Conservation (phyloP, 2,329 filamentous ascomycete genomes). For the Apiospora hydei region DNA sequence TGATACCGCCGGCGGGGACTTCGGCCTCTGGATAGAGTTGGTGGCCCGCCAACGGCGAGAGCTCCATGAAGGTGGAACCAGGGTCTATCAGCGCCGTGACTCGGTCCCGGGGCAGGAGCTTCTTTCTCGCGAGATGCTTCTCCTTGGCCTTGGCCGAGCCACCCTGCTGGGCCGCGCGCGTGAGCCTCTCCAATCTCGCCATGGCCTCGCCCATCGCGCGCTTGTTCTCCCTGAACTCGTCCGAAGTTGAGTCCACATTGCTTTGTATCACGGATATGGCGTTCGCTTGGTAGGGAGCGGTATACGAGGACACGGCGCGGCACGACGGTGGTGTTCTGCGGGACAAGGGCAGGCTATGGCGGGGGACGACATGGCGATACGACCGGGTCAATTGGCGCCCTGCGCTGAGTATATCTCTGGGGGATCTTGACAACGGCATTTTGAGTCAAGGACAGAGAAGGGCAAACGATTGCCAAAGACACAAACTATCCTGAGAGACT, state of each 20-base stretch:
- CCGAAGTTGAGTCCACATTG: constrained; percentile 76
- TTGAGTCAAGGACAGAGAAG: constrained; percentile 28
- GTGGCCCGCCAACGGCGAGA: constrained; percentile 90
- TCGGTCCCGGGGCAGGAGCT: constrained; percentile 93
- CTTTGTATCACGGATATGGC: constrained; percentile 83
- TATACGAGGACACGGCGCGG: constrained; percentile 73
- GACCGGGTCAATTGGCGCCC: constrained; percentile 51
- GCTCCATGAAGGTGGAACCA: constrained; percentile 87
- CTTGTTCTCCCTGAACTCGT: constrained; percentile 83
- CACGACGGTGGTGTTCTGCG: constrained; percentile 29
- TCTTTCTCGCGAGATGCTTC: constrained; percentile 86
- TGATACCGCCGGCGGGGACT: constrained; percentile 87
- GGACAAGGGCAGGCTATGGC: constrained; percentile 37
- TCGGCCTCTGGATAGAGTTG: constrained; percentile 87
- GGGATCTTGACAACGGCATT: constrained; percentile 58
- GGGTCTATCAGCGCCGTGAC: constrained; percentile 88
- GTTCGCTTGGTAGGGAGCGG: constrained; percentile 79
- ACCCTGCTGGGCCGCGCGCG: constrained; percentile 74
- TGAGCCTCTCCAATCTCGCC: constrained; percentile 71
- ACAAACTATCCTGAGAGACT: neutral
- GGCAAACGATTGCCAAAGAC: constrained; percentile 26
- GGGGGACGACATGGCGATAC: constrained; percentile 40
- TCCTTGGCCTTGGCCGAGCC: constrained; percentile 83
- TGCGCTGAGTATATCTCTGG: constrained; percentile 53
- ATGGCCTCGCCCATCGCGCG: constrained; percentile 78